Base-by-base conservation (phyloP, 2,329 filamentous ascomycete species). In the Bipolaris oryzae region DNA sequence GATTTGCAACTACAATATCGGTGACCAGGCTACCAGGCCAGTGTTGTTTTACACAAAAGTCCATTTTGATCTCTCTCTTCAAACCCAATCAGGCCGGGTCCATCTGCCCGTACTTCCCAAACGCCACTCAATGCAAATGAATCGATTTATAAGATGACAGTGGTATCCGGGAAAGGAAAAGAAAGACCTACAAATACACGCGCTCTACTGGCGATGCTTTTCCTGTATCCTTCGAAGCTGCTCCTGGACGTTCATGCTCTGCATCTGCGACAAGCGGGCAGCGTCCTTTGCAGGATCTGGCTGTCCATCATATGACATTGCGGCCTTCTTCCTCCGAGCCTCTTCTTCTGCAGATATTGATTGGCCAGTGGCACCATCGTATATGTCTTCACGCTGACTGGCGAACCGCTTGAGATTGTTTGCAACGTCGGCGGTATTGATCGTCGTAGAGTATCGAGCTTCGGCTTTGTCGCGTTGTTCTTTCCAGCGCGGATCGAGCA, bases 361-460 rank as follows among this genome's bases (percentile, higher is more conserved):
- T 63, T 88, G 82, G 1, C 89, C 89, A 0, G 88, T 88, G 15
- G 85, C 82, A 1, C 84, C 79, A 66, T 97, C 93, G 66, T 96
- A 96, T 16, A 97, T 85, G 69, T 97, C 94, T 63, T 85, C 89
- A 44, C 94, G 86, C 76, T 96, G 91, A 64, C 91, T 93, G 21
- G 93, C 92, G 49, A 98, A 82, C n/a, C 94, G 89, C 81, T 98
- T 98, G 61, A 98, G 84, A 74, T 98, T 97, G 75, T 92, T 93
- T 49, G 92, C 93, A 43, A 96, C 92, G 67, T 98, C 94, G 33
- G 85, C 86, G 3, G 91, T 94, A 1, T 89, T 91, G 68, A 96
- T 97, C 9, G 92, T 96, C 0, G 90, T 93, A 1, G 91, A 86
- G 62, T 89, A 91, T 60, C 94, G 89, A 11, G 90, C 87, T 43